phyloP scores from a whole-genome alignment of 352 stramenopile genomes.

The Saprolegnia parasitica region DNA sequence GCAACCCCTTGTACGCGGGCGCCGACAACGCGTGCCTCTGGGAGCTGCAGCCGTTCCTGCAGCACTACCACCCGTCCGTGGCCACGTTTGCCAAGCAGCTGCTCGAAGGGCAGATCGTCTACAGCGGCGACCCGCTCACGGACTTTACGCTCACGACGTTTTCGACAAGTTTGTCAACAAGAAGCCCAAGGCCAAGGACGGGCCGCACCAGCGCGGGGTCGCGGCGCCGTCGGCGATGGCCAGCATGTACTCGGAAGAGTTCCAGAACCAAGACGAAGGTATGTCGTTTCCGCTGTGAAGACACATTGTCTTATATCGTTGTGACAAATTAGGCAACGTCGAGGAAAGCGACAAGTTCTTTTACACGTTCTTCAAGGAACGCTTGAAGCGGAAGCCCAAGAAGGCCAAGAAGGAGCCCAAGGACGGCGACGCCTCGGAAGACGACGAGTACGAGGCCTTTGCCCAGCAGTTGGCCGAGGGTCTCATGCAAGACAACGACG shows the following conservation, averaged over 20 bases:
- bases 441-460: slow-evolving; percentile 84
- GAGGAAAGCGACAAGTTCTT: slow-evolving; percentile 88
- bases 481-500: slow-evolving; percentile 79
- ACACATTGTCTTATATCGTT: no score
- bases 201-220: slow-evolving; percentile 39
- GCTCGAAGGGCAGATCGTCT: slow-evolving; percentile 74
- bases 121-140: slow-evolving; percentile 93
- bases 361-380: slow-evolving; percentile 91
- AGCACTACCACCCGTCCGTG: slow-evolving; percentile 97
- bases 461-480: slow-evolving; percentile 84
- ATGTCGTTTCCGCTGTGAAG: no score
- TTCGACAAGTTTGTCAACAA: slow-evolving; percentile 99
- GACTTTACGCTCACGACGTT: slow-evolving; percentile 97
- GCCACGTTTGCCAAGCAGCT: slow-evolving; percentile 87
- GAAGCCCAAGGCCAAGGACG: slow-evolving; percentile 83
- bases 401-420: slow-evolving; percentile 38
- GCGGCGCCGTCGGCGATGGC: slow-evolving; percentile 30
- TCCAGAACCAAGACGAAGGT: slow-evolving; percentile 54
- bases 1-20: slow-evolving; percentile 80
- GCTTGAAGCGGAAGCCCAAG: slow-evolving; percentile 48
- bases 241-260: slow-evolving; percentile 60
- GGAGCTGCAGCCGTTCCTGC: slow-evolving; percentile 88
- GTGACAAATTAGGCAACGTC: slow-evolving; percentile 34
- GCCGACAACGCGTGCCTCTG: slow-evolving; percentile 79
- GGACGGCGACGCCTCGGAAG: slow-evolving; percentile 53